Evolutionary conservation across 2,329 filamentous ascomycete species (phyloP).

Genomic region (Talaromyces atroroseus): DNA sequence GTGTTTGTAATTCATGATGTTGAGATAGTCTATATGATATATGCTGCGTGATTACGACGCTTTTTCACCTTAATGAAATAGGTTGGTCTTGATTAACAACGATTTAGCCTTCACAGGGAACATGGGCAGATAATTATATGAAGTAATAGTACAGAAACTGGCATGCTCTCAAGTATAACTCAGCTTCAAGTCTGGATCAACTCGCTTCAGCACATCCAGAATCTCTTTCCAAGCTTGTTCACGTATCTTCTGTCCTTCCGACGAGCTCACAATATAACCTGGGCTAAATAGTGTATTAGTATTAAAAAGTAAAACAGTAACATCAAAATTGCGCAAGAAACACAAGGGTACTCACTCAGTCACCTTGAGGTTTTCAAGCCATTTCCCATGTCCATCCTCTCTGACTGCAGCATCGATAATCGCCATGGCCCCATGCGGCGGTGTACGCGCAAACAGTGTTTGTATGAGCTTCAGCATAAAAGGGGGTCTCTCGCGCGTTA

Average conservation of each 20-base stretch:
- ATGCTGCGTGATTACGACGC: no score
- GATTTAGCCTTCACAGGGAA: no score
- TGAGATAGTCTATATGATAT: no score
- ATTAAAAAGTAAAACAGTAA: not conserved
- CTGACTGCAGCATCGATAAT: slow-evolving; percentile 18
- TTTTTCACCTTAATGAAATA: no score
- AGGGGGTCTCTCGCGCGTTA: slow-evolving; percentile 5
- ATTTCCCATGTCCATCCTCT: slow-evolving; percentile 14
- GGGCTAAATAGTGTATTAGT: not conserved
- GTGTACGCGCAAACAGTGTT: slow-evolving; percentile 14
- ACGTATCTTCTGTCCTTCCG: slow-evolving; percentile 10
- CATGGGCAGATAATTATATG: not conserved
- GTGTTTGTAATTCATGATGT: no score
- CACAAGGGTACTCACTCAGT: slow-evolving; percentile 11
- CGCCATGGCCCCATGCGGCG: slow-evolving; percentile 18
- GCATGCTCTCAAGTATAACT: not conserved
- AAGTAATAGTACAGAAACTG: not conserved
- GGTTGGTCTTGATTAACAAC: no score
- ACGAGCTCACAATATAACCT: slow-evolving; percentile 5
- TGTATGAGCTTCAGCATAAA: slow-evolving; percentile 5
- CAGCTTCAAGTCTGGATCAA: slow-evolving; percentile 9
- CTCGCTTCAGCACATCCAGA: slow-evolving; percentile 12
- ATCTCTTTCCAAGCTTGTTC: slow-evolving; percentile 13
- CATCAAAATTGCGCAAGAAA: not conserved
- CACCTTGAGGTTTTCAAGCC: slow-evolving; percentile 10